phyloP scores from a whole-genome alignment of 495 filamentous ascomycete species.

The Xylaria telfairii region DNA sequence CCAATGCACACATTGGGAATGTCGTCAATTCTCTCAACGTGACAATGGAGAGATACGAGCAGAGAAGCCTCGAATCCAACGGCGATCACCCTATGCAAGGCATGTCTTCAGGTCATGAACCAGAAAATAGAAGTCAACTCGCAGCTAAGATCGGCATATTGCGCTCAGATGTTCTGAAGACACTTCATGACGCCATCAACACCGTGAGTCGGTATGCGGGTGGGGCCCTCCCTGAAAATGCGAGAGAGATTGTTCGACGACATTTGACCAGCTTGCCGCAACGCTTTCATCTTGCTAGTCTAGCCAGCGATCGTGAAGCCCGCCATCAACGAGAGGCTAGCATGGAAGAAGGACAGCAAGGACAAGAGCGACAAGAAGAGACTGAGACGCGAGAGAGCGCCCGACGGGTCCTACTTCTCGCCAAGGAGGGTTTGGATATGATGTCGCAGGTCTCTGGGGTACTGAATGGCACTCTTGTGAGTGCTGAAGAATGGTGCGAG shows the following conservation, averaged over 20 bases:
- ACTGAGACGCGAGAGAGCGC: conserved; percentile 58
- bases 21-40: conserved; percentile 70
- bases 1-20: conserved; percentile 74
- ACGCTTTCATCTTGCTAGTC: conserved; percentile 67
- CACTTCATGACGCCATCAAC: conserved; percentile 76
- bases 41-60: conserved; percentile 79
- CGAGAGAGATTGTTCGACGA: conserved; percentile 73
- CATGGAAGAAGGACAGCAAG: conserved; percentile 33
- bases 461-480: conserved; percentile 81
- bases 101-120: conserved; percentile 31
- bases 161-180: conserved; percentile 74
- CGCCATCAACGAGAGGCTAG: conserved; percentile 43
- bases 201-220: conserved; percentile 85
- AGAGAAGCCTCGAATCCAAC: conserved; percentile 31
- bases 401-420: conserved; percentile 76
- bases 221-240: conserved; percentile 83
- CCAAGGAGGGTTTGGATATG: conserved; percentile 87
- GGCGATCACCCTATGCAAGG: conserved; percentile 31
- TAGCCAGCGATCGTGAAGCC: conserved; percentile 46
- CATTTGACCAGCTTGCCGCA: conserved; percentile 81
- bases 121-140: conserved; percentile 47
- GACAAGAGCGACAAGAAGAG: conserved; percentile 39
- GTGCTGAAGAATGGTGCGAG: conserved; percentile 87
- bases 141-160: conserved; percentile 69
- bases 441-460: conserved; percentile 82